Evolutionary conservation across 129 eudicot genomes (phyloP).

Genomic region (Chrysanthemum seticuspe): DNA sequence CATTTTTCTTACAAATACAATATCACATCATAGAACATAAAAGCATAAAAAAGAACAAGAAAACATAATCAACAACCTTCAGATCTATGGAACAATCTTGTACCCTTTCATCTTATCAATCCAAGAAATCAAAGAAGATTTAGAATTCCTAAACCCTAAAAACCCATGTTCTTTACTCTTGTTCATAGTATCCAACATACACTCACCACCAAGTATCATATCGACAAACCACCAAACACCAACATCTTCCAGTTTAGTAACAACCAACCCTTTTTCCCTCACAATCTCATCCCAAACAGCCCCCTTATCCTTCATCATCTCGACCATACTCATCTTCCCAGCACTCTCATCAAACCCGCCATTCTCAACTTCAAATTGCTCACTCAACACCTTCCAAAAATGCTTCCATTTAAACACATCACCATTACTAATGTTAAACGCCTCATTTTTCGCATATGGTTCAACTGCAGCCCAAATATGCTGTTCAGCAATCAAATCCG

Average conservation of each 20-base stretch:
- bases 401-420: constrained; percentile 93
- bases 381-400: constrained; percentile 72
- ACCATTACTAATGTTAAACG: constrained; percentile 78
- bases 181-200: constrained; percentile 61
- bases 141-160: constrained; percentile 69
- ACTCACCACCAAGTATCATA: constrained; percentile 26
- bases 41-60: not conserved
- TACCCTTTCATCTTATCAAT: constrained; percentile 64
- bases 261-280: constrained; percentile 46
- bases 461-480: constrained; percentile 89
- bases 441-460: constrained; percentile 65
- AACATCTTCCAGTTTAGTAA: constrained; percentile 64
- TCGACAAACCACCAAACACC: constrained; percentile 82
- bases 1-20: constrained; percentile 26
- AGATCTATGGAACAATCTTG: constrained; percentile 66
- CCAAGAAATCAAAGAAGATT: constrained; percentile 62
- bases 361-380: constrained; percentile 67
- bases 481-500: constrained; percentile 87
- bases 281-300: constrained; percentile 85
- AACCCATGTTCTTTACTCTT: constrained; percentile 94
- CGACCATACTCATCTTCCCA: constrained; percentile 43
- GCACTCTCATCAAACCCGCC: constrained; percentile 59
- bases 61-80: not conserved
- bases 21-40: constrained; percentile 2
- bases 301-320: constrained; percentile 79